Evolutionary conservation across 2,329 filamentous ascomycete species (phyloP), one percentile per base, ranked within the genome.

Genomic region (Sporothrix luriei): DNA sequence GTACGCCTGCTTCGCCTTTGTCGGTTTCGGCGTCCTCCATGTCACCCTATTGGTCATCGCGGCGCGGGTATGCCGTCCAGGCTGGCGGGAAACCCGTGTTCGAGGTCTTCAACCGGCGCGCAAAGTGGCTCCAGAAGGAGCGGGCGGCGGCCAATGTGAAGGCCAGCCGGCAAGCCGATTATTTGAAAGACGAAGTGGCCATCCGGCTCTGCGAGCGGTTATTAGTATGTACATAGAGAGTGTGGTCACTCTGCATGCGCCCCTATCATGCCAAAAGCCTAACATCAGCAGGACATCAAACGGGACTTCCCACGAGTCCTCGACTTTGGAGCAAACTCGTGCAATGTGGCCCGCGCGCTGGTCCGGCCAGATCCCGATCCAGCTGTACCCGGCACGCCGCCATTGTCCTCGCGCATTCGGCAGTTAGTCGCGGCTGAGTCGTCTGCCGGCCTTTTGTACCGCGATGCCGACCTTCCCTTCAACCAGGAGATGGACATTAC

Each of bases 251-350:
- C 11, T 43, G 2, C 40, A 54, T 33, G 33, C n/a, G 11, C 5
- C 24, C 29, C 16, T 57, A 57, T 21, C 13, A 9, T 11, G 11
- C 21, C 21, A 2, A 14, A 11, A 57, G 6, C 64, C 54, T 68
- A 51, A 74, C 69, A 59, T 38, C 54, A 19, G 14, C 73, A 94
- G 91, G 94, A 98, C 78, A 96, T 99, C 82, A 97, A 97, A 76
- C 91, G 95, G 43, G 84, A 88, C 69, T 97, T 97, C 75, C 87
- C 91, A 57, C 85, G 88, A 73, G 93, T 93, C 29, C 90, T 99
- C 71, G 95, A 99, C 79, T 88, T 97, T 43, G 95, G 95, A 72
- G 94, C 95, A 72, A 97, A 98, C 78, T 92, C 94, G 72, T 97
- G 94, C 85, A 97, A 97, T 79, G 89, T 99, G 72, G 94, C 94